Base-by-base conservation (phyloP, 2,329 filamentous ascomycete species). In the Fusarium foetens region DNA sequence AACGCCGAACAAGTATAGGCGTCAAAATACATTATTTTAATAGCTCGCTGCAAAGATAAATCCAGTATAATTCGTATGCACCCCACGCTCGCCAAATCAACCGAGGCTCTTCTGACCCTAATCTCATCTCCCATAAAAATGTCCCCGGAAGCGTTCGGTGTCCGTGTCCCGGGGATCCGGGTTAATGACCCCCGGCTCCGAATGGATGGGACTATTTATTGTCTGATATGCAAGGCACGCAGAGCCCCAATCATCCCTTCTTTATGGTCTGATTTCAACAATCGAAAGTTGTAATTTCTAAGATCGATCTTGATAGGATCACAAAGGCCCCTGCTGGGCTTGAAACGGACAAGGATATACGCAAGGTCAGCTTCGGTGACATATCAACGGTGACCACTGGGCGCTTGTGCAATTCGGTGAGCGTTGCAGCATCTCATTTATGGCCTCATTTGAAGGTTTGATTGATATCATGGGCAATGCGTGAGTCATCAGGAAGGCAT, bases 241-340 rank as follows among this genome's bases (percentile, higher is more conserved):
- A 59, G 68, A 74, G 66, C 61, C 73, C 71, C 51, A 29, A 53
- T 25, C 45, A 58, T 41, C 60, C n/a, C 29, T 68, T 43, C 52
- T 60, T 21, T 43, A 59, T 76, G 70, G 66, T 39, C 64, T 67
- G 64, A 76, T 70, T n/a, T 49, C 13, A 41, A 51, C 25, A 71
- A 71, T 73, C 71, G 68, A 61, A 72, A 62, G 65, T 60, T 73
- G 60, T 64, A 38, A 51, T 62, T 72, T 52, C 66, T 57, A 27
- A 42, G 36, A 45, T 25, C 19, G 13, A 57, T 59, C 43, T 72
- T 33, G 29, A 53, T 58, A 52, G 52, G 38, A 41, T 38, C 46
- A 17, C 41, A 43, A 19, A 17, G 10, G 42, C 14, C 25, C 31
- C 29, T 52, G 48, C 14, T 39, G 25, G 13, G 46, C 19, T 42